A percentile compares a stretch with the other conserved stretches of the same genome.
These are phyloP conservation scores for Mycena amicta DNA, from an alignment of 768 basidiomycete species.

Conservation along the genomic window DNA sequence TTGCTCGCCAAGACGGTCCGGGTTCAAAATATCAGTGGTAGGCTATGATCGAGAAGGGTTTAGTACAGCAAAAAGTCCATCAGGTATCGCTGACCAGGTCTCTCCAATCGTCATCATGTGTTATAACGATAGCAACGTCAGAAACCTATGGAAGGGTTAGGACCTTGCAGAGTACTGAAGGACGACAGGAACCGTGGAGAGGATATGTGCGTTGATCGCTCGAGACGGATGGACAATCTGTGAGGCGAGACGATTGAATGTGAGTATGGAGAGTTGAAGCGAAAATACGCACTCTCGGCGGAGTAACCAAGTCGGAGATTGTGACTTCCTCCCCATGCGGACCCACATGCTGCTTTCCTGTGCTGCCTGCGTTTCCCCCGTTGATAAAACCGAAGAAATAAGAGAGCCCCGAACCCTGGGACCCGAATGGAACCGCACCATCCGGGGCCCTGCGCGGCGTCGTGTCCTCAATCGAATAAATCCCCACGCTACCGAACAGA, in stretches of 20 bases:
- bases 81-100: conserved; percentile 6
- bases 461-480: neutral
- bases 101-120: conserved; percentile 15
- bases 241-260: too few relatives aligned
- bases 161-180: neutral
- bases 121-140: neutral
- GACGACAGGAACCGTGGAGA: conserved; percentile 1
- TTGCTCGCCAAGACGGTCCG: neutral
- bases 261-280: neutral
- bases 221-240: conserved; percentile 7
- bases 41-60: neutral
- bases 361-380: neutral
- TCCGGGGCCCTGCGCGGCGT: neutral
- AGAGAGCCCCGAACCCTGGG: neutral
- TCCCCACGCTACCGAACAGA: neutral
- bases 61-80: neutral
- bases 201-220: conserved; percentile 4
- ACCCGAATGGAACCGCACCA: conserved; percentile 3
- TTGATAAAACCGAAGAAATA: neutral
- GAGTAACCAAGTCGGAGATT: neutral
- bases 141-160: neutral
- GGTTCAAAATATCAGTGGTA: neutral
- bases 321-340: neutral
- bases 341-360: neutral
- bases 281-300: neutral